These are phyloP conservation scores for Laetiporus sulphureus DNA, from an alignment of 1,284 basidiomycete genomes.

Conservation along the genomic window DNA sequence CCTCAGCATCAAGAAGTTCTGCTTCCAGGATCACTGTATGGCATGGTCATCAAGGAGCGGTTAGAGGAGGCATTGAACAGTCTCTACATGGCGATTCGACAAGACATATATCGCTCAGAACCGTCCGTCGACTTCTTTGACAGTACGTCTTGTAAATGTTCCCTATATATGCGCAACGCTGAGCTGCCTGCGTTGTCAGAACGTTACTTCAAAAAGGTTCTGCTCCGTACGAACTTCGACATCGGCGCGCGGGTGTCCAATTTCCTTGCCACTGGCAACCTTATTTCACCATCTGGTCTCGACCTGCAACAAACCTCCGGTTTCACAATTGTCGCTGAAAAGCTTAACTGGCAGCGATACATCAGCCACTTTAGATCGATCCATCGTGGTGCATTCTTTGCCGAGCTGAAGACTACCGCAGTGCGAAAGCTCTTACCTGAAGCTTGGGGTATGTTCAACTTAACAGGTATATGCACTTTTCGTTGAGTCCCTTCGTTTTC, in stretches of 20 bases:
- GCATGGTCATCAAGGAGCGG: constrained; percentile 98
- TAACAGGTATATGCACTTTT: background rate
- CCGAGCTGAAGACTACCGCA: constrained; percentile 97
- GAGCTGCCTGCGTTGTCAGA: no score
- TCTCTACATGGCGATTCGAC: constrained; percentile 66
- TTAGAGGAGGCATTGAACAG: constrained; percentile 86
- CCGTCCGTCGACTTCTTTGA: constrained; percentile 82
- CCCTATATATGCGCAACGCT: no score
- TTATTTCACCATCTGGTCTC: constrained; percentile 91
- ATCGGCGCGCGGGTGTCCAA: constrained; percentile 88
- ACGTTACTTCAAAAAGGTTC: constrained; percentile 76
- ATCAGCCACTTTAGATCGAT: constrained; percentile 98
- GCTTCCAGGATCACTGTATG: constrained; percentile 89
- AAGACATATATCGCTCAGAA: constrained; percentile 73
- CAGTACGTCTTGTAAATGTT: constrained; percentile 40
- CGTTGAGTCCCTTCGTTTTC: constrained; percentile 5
- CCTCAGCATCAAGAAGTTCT: constrained; percentile 98
- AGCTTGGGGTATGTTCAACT: constrained; percentile 76
- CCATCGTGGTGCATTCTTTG: constrained; percentile 99
- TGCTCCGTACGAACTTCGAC: constrained; percentile 84
- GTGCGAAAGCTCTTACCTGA: constrained; percentile 97
- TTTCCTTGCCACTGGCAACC: constrained; percentile 97
- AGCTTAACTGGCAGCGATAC: constrained; percentile 98
- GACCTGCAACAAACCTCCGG: constrained; percentile 97
- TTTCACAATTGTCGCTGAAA: constrained; percentile 98